These are phyloP conservation scores for Leptoxyphium fumago DNA, from an alignment of 2,329 filamentous ascomycete species.

Conservation along the genomic window DNA sequence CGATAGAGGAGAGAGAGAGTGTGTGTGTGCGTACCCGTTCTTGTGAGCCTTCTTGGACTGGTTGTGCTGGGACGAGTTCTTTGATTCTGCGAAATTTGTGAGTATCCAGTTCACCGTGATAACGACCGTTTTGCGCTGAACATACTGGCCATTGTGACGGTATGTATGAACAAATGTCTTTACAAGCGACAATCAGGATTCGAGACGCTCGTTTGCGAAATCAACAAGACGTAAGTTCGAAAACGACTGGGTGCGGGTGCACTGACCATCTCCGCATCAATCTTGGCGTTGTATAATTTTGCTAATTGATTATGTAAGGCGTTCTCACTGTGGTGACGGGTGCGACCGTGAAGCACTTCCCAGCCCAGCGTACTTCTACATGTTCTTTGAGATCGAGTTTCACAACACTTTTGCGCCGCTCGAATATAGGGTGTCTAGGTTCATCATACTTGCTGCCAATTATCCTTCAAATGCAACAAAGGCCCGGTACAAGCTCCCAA, in stretches of 20 bases:
- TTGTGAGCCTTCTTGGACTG: conserved; percentile 96
- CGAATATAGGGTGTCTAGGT: no score
- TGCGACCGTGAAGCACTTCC: no score
- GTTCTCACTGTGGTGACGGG: no score
- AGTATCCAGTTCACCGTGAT: conserved; percentile 5
- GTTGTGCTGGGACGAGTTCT: conserved; percentile 99
- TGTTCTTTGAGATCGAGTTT: no score
- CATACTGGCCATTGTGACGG: conserved; percentile 57
- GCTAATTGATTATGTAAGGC: no score
- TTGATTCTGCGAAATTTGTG: conserved; percentile 57
- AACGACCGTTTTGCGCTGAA: conserved; percentile 13
- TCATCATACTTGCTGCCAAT: no score
- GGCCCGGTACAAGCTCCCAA: no score
- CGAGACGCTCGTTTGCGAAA: background rate
- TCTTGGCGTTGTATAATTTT: background rate
- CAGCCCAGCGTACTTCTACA: no score
- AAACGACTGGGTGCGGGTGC: background rate
- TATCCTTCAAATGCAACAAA: no score
- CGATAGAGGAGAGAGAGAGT: conserved; percentile 2
- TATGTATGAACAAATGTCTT: conserved; percentile 8
- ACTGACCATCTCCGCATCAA: background rate
- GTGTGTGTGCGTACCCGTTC: conserved; percentile 73
- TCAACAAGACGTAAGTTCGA: background rate
- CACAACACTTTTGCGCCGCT: no score
- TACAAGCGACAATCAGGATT: background rate